Percentiles rank a stretch among this genome's conserved stretches.
phyloP scores from a whole-genome alignment of 345 rosid species.

The Sonneratia caseolaris region DNA sequence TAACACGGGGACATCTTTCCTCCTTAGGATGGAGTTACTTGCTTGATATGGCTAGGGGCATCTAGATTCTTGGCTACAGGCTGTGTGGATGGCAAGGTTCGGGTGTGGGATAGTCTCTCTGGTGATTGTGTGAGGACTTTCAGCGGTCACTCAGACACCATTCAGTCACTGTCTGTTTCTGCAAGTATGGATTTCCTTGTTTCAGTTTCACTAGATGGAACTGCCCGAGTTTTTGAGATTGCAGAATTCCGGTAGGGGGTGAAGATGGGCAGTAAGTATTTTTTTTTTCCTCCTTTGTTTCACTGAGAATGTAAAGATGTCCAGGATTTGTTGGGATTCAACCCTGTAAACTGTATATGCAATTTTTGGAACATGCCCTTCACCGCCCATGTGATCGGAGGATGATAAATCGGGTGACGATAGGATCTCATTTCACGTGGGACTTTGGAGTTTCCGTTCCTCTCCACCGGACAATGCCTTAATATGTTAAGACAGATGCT shows the following conservation, averaged over 20 bases:
- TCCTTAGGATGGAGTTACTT: conserved; percentile 65
- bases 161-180: conserved; percentile 51
- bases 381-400: no score
- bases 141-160: conserved; percentile 50
- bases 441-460: no score
- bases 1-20: neutral
- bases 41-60: conserved; percentile 68
- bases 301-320: no score
- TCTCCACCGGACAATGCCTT: no score
- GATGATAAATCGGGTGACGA: no score
- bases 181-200: conserved; percentile 47
- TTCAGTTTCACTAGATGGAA: conserved; percentile 60
- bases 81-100: conserved; percentile 59
- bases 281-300: no score
- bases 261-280: no score
- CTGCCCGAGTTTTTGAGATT: conserved; percentile 75
- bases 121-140: conserved; percentile 55
- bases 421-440: no score
- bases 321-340: no score
- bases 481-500: no score
- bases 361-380: no score
- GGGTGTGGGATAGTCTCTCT: conserved; percentile 74
- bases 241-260: conserved; percentile 24
- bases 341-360: no score
- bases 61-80: conserved; percentile 69